Base-by-base conservation (phyloP, 345 rosid genomes). In the Boechera divaricarpa region DNA sequence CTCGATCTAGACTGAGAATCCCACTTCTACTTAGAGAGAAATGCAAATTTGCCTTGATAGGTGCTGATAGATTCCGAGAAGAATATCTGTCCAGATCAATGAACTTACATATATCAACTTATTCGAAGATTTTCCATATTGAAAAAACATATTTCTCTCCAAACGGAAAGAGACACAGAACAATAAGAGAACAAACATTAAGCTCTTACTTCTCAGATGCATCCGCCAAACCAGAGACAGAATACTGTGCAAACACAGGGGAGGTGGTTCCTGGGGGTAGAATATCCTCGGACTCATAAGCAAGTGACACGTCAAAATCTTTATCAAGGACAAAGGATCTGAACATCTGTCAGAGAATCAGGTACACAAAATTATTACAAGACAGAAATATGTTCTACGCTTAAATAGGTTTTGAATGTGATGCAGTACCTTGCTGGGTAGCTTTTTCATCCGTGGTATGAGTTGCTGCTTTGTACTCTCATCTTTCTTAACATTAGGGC, bases 1-100 rank as follows among this genome's bases (percentile, higher is more conserved):
- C 98, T 64, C 96, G 84, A 81, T 96, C 97, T 77, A 96, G 82
- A 67, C 87, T 87, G 67, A 96, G 84, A 82, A 96, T 73, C 58
- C 98, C 99, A 82, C 96, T 93, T 82, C 93, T 83, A 83, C 96
- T 93, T 61, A 96, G 94, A 80, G 94, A 91, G 80, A 91, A 96
- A 80, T 96, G 99, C 77, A 96, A 69, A 82, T 78, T 93, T 80
- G 99, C 84, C 80, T 96, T 93, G 86, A 93, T 84, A 51, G 99
- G 98, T 24, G 99, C 83, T 54, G 98, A 96, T 77, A 96, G 74
- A 84, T 96, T 96, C 72, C 93, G 88, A 49, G 92, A 87, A 64
- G 97, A 88, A 82, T 92, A 91, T 84, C 99, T 96, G 76, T 63
- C 33, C 41, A 63, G 11, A 73, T 56, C 10, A 70, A 66, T n/a